These are phyloP conservation scores for Cymbopogon citratus DNA, from an alignment of 176 grass and related monocot genomes.

Conservation along the genomic window DNA sequence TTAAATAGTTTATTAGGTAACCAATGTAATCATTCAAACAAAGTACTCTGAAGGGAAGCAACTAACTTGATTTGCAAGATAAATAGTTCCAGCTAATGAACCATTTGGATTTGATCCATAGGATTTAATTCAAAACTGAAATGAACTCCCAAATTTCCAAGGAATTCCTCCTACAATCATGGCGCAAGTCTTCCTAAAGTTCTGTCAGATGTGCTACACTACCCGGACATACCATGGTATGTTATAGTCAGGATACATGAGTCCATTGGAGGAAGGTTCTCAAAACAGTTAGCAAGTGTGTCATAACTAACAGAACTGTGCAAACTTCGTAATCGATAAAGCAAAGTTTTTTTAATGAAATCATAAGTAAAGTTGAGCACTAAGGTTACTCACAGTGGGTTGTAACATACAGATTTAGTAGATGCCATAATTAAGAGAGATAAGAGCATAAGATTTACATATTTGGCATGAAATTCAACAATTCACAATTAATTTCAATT, in stretches of 20 bases:
- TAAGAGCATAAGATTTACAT: neutral
- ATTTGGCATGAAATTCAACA: neutral
- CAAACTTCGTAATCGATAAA: neutral
- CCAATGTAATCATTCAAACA: neutral
- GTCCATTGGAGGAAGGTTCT: neutral
- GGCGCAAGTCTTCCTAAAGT: neutral
- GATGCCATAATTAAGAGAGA: neutral
- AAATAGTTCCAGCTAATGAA: neutral
- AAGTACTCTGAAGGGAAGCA: neutral
- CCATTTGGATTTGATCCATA: neutral
- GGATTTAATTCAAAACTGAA: neutral
- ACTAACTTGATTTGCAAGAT: neutral
- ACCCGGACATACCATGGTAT: neutral
- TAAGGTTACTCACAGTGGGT: neutral
- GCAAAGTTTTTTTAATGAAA: neutral
- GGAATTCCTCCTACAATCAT: neutral
- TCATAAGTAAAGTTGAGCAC: neutral
- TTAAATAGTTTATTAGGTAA: neutral
- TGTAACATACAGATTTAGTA: neutral
- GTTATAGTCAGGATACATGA: neutral
- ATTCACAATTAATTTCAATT: neutral
- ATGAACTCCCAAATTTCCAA: neutral
- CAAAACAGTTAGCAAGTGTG: neutral
- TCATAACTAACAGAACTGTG: neutral
- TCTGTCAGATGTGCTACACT: neutral